phyloP scores from a whole-genome alignment of 2,329 filamentous ascomycete species.

The Aspergillus floridensis region DNA sequence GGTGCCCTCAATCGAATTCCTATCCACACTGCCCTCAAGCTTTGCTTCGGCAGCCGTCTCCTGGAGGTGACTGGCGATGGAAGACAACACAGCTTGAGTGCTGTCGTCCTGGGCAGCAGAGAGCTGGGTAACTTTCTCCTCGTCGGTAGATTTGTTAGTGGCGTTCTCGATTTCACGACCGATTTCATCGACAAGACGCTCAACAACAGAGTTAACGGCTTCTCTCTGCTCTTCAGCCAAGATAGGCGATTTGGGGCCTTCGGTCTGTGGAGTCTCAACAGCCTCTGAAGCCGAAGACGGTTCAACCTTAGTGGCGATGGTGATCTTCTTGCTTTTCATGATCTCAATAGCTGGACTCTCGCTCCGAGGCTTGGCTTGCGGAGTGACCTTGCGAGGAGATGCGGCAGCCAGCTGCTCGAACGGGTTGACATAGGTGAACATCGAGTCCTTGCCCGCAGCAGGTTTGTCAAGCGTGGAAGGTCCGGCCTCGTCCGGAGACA shows the following conservation, averaged over 20 bases:
- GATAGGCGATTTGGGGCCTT: constrained; percentile 24
- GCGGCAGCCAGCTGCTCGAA: constrained; percentile 68
- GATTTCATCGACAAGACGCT: constrained; percentile 61
- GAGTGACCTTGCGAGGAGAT: constrained; percentile 59
- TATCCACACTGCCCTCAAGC: constrained; percentile 54
- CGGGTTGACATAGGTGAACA: constrained; percentile 71
- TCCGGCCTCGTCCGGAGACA: neutral
- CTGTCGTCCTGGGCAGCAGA: constrained; percentile 35
- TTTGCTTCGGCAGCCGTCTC: constrained; percentile 46
- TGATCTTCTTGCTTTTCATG: constrained; percentile 22
- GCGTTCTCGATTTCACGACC: constrained; percentile 64
- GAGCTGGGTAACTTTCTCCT: constrained; percentile 46
- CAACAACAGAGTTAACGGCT: constrained; percentile 69
- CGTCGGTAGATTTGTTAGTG: constrained; percentile 56
- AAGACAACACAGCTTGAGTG: constrained; percentile 35
- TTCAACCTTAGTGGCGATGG: constrained; percentile 22
- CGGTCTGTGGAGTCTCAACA: constrained; percentile 10
- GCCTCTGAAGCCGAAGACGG: constrained; percentile 12
- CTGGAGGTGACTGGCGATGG: constrained; percentile 31
- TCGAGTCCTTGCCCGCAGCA: constrained; percentile 39
- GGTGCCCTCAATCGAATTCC: constrained; percentile 49
- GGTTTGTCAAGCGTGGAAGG: constrained; percentile 33
- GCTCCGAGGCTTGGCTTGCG: constrained; percentile 46
- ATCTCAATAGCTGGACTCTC: constrained; percentile 39
- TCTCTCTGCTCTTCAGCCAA: constrained; percentile 50